Percentiles rank a stretch among this genome's conserved stretches.
Conservation (phyloP, 1,139 yeast species). For the Taphrina pruni region DNA sequence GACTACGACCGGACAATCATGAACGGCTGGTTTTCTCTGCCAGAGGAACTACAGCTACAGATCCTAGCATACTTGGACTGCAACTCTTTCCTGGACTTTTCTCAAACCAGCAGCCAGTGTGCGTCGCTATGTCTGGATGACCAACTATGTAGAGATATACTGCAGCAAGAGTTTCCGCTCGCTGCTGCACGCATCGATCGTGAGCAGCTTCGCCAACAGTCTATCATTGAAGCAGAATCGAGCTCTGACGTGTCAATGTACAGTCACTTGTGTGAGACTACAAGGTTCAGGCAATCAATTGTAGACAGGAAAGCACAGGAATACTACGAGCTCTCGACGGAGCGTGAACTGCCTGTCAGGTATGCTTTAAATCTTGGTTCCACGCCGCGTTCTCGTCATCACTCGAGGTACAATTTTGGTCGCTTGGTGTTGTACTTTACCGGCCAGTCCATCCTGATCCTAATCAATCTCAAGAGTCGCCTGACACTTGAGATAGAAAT, state of each 20-base stretch:
- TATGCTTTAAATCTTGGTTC: conserved; percentile 17
- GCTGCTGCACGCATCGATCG: conserved; percentile 18
- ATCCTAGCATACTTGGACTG: conserved; percentile 12
- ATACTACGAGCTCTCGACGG: conserved; percentile 7
- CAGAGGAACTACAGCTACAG: conserved; percentile 21
- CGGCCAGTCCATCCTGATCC: not conserved
- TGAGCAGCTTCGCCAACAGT: not conserved
- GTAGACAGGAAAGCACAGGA: conserved; percentile 6
- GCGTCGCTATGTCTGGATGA: conserved; percentile 1
- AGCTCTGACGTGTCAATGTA: not conserved
- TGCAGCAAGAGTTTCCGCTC: conserved; percentile 4
- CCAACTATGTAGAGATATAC: not conserved
- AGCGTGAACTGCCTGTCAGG: conserved; percentile 1
- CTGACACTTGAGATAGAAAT: not conserved
- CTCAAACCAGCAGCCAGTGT: not conserved
- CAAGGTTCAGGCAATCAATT: not conserved
- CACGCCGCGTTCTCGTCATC: conserved; percentile 16
- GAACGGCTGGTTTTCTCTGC: conserved; percentile 12
- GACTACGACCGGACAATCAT: not conserved
- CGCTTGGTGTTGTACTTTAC: conserved; percentile 8
- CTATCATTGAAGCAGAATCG: not conserved
- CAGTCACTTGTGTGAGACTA: not conserved
- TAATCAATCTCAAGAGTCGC: conserved; percentile 14
- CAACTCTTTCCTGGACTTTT: not conserved
- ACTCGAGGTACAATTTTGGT: conserved; percentile 15